Conservation (phyloP, 2,329 filamentous ascomycete genomes). For the Talaromyces piceae region DNA sequence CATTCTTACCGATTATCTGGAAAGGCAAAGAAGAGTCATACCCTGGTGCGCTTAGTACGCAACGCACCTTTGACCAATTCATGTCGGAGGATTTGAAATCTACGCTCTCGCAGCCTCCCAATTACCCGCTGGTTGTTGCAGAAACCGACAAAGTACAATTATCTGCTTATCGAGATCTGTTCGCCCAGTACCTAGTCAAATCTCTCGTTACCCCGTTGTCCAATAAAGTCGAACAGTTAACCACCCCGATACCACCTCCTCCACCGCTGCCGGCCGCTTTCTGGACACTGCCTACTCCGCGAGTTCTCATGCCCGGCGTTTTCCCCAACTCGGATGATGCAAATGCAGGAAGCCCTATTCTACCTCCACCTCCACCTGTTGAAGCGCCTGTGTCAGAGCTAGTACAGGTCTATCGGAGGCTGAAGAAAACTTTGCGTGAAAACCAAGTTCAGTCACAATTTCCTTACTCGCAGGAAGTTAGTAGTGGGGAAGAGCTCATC, state of each 20-base stretch:
- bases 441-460: slow-evolving; percentile 46
- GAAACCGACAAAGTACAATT: slow-evolving; percentile 27
- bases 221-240: slow-evolving; percentile 30
- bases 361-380: slow-evolving; percentile 21
- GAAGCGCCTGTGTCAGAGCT: slow-evolving; percentile 41
- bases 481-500: slow-evolving; percentile 41
- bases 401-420: slow-evolving; percentile 47
- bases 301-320: slow-evolving; percentile 32
- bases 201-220: slow-evolving; percentile 46
- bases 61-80: slow-evolving; percentile 60
- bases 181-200: slow-evolving; percentile 45
- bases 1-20: slow-evolving; percentile 93
- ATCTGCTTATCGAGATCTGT: slow-evolving; percentile 40
- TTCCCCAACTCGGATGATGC: slow-evolving; percentile 30
- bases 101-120: slow-evolving; percentile 42
- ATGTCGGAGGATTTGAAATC: slow-evolving; percentile 53
- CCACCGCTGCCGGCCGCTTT: slow-evolving; percentile 16
- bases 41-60: slow-evolving; percentile 60
- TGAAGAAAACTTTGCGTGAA: slow-evolving; percentile 47
- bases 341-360: slow-evolving; percentile 23
- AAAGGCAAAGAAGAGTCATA: slow-evolving; percentile 82
- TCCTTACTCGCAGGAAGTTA: slow-evolving; percentile 33
- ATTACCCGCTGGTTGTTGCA: slow-evolving; percentile 33
- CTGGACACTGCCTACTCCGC: slow-evolving; percentile 18
- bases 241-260: slow-evolving; percentile 21